phyloP scores from a whole-genome alignment of 176 grass and related monocot genomes.

The Paspalum vaginatum region DNA sequence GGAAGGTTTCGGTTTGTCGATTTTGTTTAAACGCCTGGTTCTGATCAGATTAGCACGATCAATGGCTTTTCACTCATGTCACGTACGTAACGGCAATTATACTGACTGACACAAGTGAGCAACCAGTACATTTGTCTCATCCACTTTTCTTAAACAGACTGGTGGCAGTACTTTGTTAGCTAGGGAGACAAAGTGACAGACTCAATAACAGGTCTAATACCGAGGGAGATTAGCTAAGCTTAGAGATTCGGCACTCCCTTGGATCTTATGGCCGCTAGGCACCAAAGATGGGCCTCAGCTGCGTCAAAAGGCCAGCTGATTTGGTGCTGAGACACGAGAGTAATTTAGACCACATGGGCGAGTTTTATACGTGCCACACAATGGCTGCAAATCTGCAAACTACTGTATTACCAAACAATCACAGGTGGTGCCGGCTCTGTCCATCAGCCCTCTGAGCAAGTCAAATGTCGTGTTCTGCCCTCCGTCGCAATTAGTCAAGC shows the following conservation, averaged over 20 bases:
- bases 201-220: neutral
- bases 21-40: neutral
- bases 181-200: neutral
- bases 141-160: neutral
- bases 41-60: constrained; percentile 2
- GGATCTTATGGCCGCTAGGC: constrained; percentile 35
- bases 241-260: constrained; percentile 38
- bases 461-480: constrained; percentile 37
- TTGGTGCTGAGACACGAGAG: neutral
- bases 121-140: neutral
- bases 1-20: neutral
- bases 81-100: neutral
- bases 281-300: neutral
- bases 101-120: neutral
- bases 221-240: neutral
- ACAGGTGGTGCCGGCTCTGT: neutral
- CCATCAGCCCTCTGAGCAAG: constrained; percentile 40
- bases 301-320: constrained; percentile 18
- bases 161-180: neutral
- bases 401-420: no score
- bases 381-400: neutral
- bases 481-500: constrained; percentile 24
- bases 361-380: neutral
- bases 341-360: constrained; percentile 25
- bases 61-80: neutral